Evolutionary conservation across 176 grass and related monocot species (phyloP).

Genomic region (Saccharum officinarum): DNA sequence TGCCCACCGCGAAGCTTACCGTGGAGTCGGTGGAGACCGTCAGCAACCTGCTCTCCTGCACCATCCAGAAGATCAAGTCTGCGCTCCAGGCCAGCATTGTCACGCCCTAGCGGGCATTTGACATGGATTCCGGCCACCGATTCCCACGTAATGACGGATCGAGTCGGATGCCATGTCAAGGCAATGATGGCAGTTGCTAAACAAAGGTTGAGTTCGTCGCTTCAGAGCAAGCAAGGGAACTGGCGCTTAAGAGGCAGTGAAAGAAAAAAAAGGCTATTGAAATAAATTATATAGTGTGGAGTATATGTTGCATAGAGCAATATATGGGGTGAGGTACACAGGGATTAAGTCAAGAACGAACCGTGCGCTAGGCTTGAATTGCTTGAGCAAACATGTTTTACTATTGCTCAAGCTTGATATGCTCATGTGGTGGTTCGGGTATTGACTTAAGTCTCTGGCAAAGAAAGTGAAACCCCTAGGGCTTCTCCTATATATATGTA

Average conservation of each 20-base stretch:
- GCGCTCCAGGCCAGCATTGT: slow-evolving; percentile 51
- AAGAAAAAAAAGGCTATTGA: not conserved
- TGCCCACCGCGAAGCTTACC: slow-evolving; percentile 69
- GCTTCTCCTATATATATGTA: slow-evolving; percentile 27
- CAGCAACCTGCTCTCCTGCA: slow-evolving; percentile 68
- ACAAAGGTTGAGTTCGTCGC: not conserved
- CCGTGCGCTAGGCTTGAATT: slow-evolving; percentile 34
- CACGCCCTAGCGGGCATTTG: slow-evolving; percentile 56
- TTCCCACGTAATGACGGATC: not conserved
- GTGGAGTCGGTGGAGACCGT: slow-evolving; percentile 69
- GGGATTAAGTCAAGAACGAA: slow-evolving; percentile 92
- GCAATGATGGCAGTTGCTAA: not conserved
- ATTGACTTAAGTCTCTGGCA: slow-evolving; percentile 65
- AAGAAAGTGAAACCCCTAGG: slow-evolving; percentile 27
- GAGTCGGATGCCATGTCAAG: slow-evolving; percentile 47
- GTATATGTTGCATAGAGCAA: slow-evolving; percentile 37
- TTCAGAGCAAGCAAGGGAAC: not conserved
- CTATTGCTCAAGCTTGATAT: slow-evolving; percentile 3
- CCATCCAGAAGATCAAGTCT: slow-evolving; percentile 80
- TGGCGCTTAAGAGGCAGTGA: not conserved
- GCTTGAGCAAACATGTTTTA: slow-evolving; percentile 7
- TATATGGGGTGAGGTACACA: slow-evolving; percentile 17
- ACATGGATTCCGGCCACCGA: slow-evolving; percentile 41
- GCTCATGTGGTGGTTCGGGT: slow-evolving; percentile 81
- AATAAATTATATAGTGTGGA: slow-evolving; percentile 43